Base-by-base conservation (phyloP, 345 rosid genomes). In the Arabidopsis arenosa region DNA sequence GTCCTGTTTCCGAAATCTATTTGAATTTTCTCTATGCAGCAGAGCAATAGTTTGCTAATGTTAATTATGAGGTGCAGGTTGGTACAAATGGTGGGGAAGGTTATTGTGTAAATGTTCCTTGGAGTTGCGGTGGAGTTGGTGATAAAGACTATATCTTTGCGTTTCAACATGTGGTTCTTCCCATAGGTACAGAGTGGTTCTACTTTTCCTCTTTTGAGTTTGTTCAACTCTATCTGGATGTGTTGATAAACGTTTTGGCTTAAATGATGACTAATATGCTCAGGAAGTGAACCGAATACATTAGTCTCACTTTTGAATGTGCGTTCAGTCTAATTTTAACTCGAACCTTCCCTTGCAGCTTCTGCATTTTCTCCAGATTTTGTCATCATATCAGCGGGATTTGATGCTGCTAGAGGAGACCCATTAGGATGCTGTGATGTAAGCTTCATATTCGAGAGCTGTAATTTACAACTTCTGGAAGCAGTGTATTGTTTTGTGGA, bases 381-480 rank as follows among this genome's bases (percentile, higher is more conserved):
- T 58, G 88, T 88, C 78, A 90, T 95, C 85, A 82, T 95, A 78
- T 95, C 99, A 58, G 96, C 98, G 15, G 98, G 99, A 78, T 95
- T 92, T 88, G 99, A 95, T 88, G 98, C 98, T 9, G 99, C 99
- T 48, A 87, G 96, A 79, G 98, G 99, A 61, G 99, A 95, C 81
- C 99, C 99, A 71, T 67, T 95, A 41, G 99, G 99, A 74, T 81
- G 98, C 78, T 95, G 99, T 74, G 97, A 92, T 84, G 99, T 92
- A 83, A 86, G 92, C 66, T 70, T 71, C 65, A 51, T 51, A 56
- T 40, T 33, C 41, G 18, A 68, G 18, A 17, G 56, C 28, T 43
- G 36, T 32, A 35, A 23, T 36, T 62, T 64, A 56, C 41, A 48
- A 62, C 5, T 67, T 58, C 11, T 66, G 39, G 23, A 71, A 51